Evolutionary conservation across 768 basidiomycete genomes (phyloP).

Genomic region (Mycena alexandri): DNA sequence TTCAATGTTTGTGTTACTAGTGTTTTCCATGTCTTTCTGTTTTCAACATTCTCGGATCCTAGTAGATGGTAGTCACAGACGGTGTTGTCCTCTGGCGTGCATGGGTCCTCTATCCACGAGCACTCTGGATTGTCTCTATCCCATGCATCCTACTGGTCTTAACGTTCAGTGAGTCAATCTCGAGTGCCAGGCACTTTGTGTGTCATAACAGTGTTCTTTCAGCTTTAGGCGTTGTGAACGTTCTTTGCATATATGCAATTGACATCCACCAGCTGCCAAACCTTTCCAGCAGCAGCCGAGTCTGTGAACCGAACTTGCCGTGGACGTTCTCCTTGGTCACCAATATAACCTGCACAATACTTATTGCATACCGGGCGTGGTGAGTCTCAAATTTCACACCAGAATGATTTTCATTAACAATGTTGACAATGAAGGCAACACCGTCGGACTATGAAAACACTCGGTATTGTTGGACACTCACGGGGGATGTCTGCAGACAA

Average conservation of each 20-base stretch:
- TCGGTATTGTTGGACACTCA: neutral
- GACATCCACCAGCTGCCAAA: no score
- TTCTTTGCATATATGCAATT: no score
- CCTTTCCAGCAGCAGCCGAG: no score
- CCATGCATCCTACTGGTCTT: constrained; percentile 25
- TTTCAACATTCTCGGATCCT: no score
- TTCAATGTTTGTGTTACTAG: constrained; percentile 17
- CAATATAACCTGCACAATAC: constrained; percentile 28
- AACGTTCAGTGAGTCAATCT: constrained; percentile 33
- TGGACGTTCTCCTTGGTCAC: constrained; percentile 37
- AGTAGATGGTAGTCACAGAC: constrained; percentile 33
- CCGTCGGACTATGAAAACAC: constrained; percentile 9
- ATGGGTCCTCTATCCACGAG: constrained; percentile 25
- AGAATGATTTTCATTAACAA: no score
- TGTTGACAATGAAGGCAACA: constrained; percentile 11
- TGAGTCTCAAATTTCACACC: constrained; percentile 1
- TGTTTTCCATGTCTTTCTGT: neutral
- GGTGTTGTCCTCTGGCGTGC: constrained; percentile 34
- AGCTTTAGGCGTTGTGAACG: constrained; percentile 31
- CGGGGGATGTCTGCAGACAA: constrained; percentile 3
- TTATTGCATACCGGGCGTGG: constrained; percentile 36
- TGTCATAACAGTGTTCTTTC: neutral
- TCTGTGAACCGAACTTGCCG: no score
- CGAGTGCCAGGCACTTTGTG: no score
- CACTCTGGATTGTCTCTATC: constrained; percentile 13